These are phyloP conservation scores for Scenedesmus sp. DNA, from an alignment of 163 green algal genomes.

Conservation along the genomic window DNA sequence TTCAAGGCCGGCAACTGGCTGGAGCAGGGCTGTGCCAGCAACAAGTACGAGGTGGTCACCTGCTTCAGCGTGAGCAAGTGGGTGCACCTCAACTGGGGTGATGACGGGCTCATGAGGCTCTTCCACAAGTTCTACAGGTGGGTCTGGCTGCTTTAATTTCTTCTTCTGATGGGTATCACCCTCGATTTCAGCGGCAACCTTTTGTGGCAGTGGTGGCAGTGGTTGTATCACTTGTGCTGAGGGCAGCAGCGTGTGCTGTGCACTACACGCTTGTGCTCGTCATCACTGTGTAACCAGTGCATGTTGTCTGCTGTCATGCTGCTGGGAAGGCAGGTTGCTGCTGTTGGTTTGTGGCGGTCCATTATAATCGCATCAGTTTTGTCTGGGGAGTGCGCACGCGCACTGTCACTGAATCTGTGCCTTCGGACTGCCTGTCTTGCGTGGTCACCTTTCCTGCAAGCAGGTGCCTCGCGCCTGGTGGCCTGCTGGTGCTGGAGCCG, in stretches of 20 bases:
- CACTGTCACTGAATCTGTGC: background rate
- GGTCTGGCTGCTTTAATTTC: background rate
- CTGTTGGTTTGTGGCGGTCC: too few species aligned
- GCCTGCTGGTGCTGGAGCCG: slow-evolving; percentile 92
- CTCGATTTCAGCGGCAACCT: too few species aligned
- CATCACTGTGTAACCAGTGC: too few species aligned
- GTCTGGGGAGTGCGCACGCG: background rate
- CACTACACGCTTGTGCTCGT: too few species aligned
- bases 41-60: slow-evolving; percentile 66
- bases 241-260: background rate
- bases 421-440: background rate
- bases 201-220: background rate
- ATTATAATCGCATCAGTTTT: background rate
- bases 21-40: slow-evolving; percentile 13
- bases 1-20: slow-evolving; percentile 56
- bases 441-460: background rate
- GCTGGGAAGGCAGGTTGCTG: too few species aligned
- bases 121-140: slow-evolving; percentile 73
- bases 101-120: slow-evolving; percentile 82
- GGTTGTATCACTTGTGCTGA: too few species aligned
- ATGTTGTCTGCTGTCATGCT: too few species aligned
- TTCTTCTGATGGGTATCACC: background rate
- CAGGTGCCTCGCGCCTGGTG: slow-evolving; percentile 72
- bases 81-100: slow-evolving; percentile 94
- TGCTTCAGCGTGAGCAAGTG: slow-evolving; percentile 92